These are phyloP conservation scores for Colletotrichum navitas DNA, from an alignment of 2,329 filamentous ascomycete genomes.

Conservation along the genomic window DNA sequence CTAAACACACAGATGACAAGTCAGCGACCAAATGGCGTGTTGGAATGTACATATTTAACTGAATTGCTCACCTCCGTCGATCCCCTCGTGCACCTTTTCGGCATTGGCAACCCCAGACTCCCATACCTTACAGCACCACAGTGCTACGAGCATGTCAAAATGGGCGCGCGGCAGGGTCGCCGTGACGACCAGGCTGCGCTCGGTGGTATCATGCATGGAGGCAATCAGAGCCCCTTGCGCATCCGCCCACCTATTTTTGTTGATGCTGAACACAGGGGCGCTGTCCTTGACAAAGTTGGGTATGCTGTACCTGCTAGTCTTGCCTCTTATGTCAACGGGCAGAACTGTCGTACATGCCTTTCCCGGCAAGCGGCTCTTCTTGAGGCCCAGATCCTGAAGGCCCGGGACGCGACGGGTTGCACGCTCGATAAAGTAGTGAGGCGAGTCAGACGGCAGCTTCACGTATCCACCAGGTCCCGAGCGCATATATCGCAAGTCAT, in stretches of 20 bases:
- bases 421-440: constrained; percentile 13
- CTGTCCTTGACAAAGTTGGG: constrained; percentile 22
- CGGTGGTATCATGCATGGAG: constrained; percentile 13
- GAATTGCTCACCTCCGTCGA: constrained; percentile 18
- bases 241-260: constrained; percentile 7
- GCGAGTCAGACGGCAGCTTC: constrained; percentile 26
- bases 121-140: constrained; percentile 25
- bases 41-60: neutral
- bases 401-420: constrained; percentile 8
- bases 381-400: constrained; percentile 16
- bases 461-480: constrained; percentile 10
- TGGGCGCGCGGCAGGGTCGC: constrained; percentile 6
- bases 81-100: constrained; percentile 26
- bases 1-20: neutral
- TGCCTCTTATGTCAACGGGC: constrained; percentile 10
- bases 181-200: constrained; percentile 15
- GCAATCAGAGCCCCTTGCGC: constrained; percentile 5
- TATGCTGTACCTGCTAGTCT: constrained; percentile 20
- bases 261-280: constrained; percentile 5
- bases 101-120: constrained; percentile 24
- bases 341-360: neutral
- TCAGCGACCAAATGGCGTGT: constrained; percentile 7
- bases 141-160: constrained; percentile 18
- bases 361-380: constrained; percentile 17
- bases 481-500: constrained; percentile 25